Evolutionary conservation across 352 stramenopile species (phyloP), one percentile per base, ranked within the genome.

Genomic region (Pythium dissotocum): DNA sequence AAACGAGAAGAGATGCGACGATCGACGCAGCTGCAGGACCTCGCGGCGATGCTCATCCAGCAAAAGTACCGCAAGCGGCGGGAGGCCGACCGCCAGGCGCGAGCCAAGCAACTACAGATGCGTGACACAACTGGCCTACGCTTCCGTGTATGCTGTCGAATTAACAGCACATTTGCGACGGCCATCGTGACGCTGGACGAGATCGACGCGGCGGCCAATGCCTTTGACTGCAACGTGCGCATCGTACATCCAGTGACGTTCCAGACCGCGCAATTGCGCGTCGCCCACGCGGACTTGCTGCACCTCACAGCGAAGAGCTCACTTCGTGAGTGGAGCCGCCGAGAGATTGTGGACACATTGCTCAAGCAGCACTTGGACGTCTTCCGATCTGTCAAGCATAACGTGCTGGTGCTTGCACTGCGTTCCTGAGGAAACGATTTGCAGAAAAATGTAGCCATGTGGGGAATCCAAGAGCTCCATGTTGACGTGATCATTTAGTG

Each of bases 1-100:
- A 21, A 75, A 49, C 55, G 51, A 18, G 58, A 73, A 24, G 55
- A 70, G 21, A 33, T 56, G 30, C 63, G 32, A 2, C 69, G 63
- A 32, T 26, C 58, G 9, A 67, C 32, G 24, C 61, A 56, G 10
- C 32, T 82, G 0, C 66, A 76, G 32, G 55, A 74, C n/a, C 33
- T 78, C 26, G 72, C 76, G 14, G 75, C 69, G 6, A 30, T 33
- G 13, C 16, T 81, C 9, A 82, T 78, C 57, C 76, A 82, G 60
- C 61, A 64, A 6, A 35, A 67, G 26, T 71, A 66, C 21, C 67
- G 76, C 2, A 60, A 53, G 33, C 52, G 44, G 1, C 58, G 42
- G 0, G 67, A 71, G 0, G 48, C 10, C 24, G 65, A 73, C 8
- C 54, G 57, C n/a, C 56, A 56, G 4, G 56, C 49, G 0, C 56